Evolutionary conservation across 2,329 filamentous ascomycete genomes (phyloP).

Genomic region (Madurella fahalii): DNA sequence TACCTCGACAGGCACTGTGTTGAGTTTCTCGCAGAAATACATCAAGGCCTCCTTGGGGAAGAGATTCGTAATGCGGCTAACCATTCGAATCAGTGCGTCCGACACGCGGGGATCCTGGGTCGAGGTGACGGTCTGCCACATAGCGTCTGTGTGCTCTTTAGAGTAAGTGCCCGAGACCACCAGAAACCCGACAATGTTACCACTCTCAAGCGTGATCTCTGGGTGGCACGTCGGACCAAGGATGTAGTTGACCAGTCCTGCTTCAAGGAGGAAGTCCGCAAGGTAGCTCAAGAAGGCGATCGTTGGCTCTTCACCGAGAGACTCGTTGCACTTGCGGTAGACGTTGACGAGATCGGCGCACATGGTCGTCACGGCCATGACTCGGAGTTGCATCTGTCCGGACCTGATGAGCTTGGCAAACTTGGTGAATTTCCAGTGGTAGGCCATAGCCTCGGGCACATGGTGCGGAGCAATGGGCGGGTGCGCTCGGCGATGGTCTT

Average conservation of each 20-base stretch:
- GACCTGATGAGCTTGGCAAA: constrained; percentile 72
- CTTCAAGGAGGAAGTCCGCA: constrained; percentile 63
- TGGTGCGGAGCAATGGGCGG: constrained; percentile 38
- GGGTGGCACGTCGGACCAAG: constrained; percentile 88
- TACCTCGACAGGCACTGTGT: constrained; percentile 56
- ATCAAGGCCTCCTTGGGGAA: constrained; percentile 49
- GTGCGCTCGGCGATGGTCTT: constrained; percentile 31
- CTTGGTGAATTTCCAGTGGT: constrained; percentile 66
- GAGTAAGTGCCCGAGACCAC: constrained; percentile 73
- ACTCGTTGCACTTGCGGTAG: constrained; percentile 56
- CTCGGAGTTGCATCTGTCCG: constrained; percentile 85
- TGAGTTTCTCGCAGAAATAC: constrained; percentile 68
- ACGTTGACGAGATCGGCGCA: constrained; percentile 64
- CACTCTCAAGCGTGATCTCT: constrained; percentile 76
- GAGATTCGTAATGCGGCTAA: constrained; percentile 44
- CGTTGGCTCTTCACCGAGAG: constrained; percentile 34
- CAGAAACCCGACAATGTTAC: constrained; percentile 83
- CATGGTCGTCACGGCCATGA: constrained; percentile 72
- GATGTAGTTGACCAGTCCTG: constrained; percentile 78
- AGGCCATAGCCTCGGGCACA: constrained; percentile 49
- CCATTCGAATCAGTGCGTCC: constrained; percentile 71
- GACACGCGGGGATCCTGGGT: constrained; percentile 83
- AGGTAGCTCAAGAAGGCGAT: constrained; percentile 60
- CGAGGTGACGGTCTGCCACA: constrained; percentile 79
- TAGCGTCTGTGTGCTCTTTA: constrained; percentile 65